Base-by-base conservation (phyloP, 2,329 filamentous ascomycete genomes). In the Bipolaris zeicola region DNA sequence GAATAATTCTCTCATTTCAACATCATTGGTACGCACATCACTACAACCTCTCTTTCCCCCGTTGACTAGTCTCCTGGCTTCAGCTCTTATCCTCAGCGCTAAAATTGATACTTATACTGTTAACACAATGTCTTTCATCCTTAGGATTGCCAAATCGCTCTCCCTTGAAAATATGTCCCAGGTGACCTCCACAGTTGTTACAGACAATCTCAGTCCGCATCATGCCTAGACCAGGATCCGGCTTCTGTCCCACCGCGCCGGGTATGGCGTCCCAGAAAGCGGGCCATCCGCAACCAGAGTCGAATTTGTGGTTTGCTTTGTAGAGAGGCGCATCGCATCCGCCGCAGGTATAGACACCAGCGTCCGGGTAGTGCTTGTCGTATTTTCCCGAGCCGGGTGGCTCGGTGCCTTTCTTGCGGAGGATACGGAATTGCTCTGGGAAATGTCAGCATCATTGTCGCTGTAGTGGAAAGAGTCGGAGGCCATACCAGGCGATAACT, bases 221-320 rank as follows among this genome's bases (percentile, higher is more conserved):
- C 91, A 96, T 96, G 44, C 94, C 94, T 49, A 92, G 84, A 0
- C 87, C 82, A 45, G 78, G 80, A 76, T 99, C 95, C 62, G 87
- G 86, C 70, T 94, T 89, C 60, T 94, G 83, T 34, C 86, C 91
- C 11, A 99, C 92, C 0, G 94, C 94, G 2, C 92, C 93, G 0
- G 95, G 94, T 49, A 99, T 86, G 64, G 89, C 94, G 78, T 99
- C 95, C 75, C 94, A 99, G 79, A 98, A 99, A 11, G 95, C 95
- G 0, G 95, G 95, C 95, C 95, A 99, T 59, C 95, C 95, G 78
- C 95, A 99, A 39, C 92, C 92, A 16, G 91, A 96, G 77, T 91
- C 91, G 84, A 99, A 99, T 78, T 99, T 99, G 79, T 96, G 93
- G 61, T 84, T 84, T 26, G 95, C 93, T 76, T 88, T 94, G 85